Percentiles rank a stretch among this genome's conserved stretches.
These are phyloP conservation scores for Nakaseomyces kungkrabaensis DNA, from an alignment of 1,139 yeast species.

Conservation along the genomic window DNA sequence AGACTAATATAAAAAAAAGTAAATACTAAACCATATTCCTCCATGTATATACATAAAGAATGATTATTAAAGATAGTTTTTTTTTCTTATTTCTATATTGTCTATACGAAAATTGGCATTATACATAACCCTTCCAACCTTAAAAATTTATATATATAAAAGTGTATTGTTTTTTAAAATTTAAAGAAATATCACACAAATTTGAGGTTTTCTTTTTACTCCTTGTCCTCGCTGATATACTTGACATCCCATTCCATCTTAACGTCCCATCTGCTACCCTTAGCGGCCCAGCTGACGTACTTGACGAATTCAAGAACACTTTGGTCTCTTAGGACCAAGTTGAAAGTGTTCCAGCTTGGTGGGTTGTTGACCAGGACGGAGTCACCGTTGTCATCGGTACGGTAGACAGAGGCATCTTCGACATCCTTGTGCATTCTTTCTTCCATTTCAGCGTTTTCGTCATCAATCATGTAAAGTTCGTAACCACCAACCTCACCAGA, in stretches of 20 bases:
- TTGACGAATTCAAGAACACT: conserved; percentile 82
- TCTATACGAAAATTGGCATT: background rate
- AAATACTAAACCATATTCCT: conserved; percentile 19
- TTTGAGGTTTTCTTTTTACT: conserved; percentile 4
- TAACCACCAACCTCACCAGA: conserved; percentile 90
- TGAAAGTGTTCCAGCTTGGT: conserved; percentile 76
- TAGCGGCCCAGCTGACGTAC: conserved; percentile 80
- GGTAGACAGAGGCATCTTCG: conserved; percentile 37
- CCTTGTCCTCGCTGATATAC: conserved; percentile 33
- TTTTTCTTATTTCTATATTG: background rate
- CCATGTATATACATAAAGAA: background rate
- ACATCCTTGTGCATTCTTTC: conserved; percentile 16
- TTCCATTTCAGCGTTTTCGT: conserved; percentile 38
- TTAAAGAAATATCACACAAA: too few species aligned
- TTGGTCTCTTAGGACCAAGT: conserved; percentile 72
- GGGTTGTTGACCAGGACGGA: conserved; percentile 72
- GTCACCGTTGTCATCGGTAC: conserved; percentile 55
- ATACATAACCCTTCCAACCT: background rate
- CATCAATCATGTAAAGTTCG: conserved; percentile 73
- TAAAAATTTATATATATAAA: background rate
- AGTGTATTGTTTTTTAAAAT: background rate
- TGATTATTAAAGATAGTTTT: background rate
- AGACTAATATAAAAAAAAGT: background rate
- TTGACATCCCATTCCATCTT: conserved; percentile 70
- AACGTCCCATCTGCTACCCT: conserved; percentile 90